Conservation (phyloP, 2,329 filamentous ascomycete species). For the Fusarium oxysporum region DNA sequence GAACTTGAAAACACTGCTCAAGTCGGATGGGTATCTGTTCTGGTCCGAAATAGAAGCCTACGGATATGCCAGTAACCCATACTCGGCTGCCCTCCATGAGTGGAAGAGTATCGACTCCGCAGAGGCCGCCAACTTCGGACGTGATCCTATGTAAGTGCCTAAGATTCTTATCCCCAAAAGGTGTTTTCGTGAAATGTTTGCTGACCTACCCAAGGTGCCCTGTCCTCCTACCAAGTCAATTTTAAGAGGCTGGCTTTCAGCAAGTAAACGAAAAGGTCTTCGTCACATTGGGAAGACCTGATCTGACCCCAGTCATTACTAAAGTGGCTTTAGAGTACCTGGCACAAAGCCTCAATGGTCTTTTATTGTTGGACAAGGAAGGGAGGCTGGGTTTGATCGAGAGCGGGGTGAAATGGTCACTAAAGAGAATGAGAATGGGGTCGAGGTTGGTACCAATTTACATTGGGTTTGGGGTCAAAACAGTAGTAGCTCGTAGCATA, state of each 20-base stretch:
- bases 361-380: not conserved
- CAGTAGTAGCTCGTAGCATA: too few relatives aligned
- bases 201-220: not conserved
- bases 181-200: fast-evolving
- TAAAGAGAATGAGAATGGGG: fast-evolving
- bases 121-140: not conserved
- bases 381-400: fast-evolving
- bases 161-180: too few relatives aligned
- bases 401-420: not conserved
- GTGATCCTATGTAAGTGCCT: not conserved
- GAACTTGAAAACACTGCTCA: not conserved
- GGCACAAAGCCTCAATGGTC: fast-evolving
- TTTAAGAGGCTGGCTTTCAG: fast-evolving
- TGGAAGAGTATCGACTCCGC: not conserved
- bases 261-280: not conserved
- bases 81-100: not conserved
- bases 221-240: fast-evolving
- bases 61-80: not conserved
- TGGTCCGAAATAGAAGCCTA: not conserved
- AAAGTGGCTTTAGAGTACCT: not conserved
- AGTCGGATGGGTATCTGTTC: not conserved
- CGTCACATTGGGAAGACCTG: not conserved
- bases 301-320: fast-evolving
- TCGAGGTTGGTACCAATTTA: fast-evolving
- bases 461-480: not conserved